phyloP scores from a whole-genome alignment of 441 rosid species.

The Omphalea diandra region DNA sequence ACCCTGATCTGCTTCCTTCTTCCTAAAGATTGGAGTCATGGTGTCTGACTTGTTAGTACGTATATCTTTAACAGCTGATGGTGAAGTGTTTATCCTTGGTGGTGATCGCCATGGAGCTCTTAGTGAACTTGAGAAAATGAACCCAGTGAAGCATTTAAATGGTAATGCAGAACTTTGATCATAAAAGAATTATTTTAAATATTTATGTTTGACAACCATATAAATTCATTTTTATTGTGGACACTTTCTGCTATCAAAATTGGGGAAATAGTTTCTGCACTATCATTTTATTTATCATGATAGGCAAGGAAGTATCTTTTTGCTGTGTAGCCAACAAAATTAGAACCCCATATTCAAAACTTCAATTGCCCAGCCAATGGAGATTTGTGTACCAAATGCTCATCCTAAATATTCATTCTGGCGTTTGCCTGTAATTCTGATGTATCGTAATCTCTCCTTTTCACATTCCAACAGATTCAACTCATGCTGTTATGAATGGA shows the following conservation, averaged over 20 bases:
- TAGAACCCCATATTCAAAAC: background rate
- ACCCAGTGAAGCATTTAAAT: constrained; percentile 28
- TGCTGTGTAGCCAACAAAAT: background rate
- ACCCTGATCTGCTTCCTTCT: no score
- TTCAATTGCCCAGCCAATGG: background rate
- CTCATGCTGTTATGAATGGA: constrained; percentile 36
- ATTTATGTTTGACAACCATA: background rate
- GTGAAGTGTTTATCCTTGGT: constrained; percentile 63
- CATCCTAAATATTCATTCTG: background rate
- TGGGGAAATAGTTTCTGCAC: background rate
- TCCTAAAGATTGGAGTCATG: background rate
- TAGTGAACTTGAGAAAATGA: constrained; percentile 42
- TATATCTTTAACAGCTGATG: constrained; percentile 46
- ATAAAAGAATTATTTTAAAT: background rate
- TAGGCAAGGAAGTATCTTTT: background rate
- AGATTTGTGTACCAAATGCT: background rate
- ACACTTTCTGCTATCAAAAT: background rate
- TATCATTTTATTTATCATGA: background rate
- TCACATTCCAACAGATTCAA: constrained; percentile 24
- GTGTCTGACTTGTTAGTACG: constrained; percentile 1
- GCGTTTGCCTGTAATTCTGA: background rate
- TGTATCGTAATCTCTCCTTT: background rate
- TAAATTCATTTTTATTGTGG: background rate
- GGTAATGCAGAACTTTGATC: constrained; percentile 31
- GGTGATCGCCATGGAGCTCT: constrained; percentile 51